Percentiles rank a stretch among this genome's conserved stretches.
phyloP scores from a whole-genome alignment of 2,329 filamentous ascomycete species.

The Cladosporium cucumerinum region DNA sequence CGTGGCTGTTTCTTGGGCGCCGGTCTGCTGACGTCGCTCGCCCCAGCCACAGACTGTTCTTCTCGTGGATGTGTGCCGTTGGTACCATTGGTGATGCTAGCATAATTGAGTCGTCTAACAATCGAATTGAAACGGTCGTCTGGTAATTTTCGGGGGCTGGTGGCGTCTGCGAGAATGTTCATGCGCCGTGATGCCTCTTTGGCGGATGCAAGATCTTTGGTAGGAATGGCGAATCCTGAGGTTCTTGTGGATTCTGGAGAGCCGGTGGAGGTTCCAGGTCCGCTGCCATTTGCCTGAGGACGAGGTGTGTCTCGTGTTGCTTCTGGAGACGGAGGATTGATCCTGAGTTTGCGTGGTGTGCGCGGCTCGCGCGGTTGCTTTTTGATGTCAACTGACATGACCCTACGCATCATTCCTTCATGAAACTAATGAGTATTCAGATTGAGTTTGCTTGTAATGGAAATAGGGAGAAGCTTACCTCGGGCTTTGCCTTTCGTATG shows the following conservation, averaged over 20 bases:
- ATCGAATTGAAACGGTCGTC: slow-evolving; percentile 9
- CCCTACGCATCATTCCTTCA: slow-evolving; percentile 16
- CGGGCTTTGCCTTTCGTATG: slow-evolving; percentile 1
- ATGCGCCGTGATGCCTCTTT: slow-evolving; percentile 9
- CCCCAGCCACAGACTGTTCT: neutral
- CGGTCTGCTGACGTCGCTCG: neutral
- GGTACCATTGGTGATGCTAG: slow-evolving; percentile 1
- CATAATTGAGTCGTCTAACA: slow-evolving; percentile 5
- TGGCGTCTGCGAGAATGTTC: neutral
- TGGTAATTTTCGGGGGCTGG: slow-evolving; percentile 6
- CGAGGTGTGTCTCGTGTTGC: neutral
- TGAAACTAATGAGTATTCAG: slow-evolving; percentile 15
- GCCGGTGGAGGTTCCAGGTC: neutral
- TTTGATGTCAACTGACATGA: slow-evolving; percentile 14
- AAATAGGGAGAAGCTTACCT: neutral
- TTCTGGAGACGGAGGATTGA: neutral
- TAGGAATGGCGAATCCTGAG: neutral
- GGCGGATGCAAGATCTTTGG: neutral
- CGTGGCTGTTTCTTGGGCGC: slow-evolving; percentile 4
- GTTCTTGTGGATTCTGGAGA: slow-evolving; percentile 6
- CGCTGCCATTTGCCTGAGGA: neutral
- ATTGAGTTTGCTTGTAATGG: slow-evolving; percentile 1
- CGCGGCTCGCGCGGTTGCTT: slow-evolving; percentile 1
- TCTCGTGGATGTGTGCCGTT: neutral
- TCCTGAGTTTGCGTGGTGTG: slow-evolving; percentile 11